phyloP scores from a whole-genome alignment of 2,329 filamentous ascomycete genomes.

The Aureobasidium sp. region DNA sequence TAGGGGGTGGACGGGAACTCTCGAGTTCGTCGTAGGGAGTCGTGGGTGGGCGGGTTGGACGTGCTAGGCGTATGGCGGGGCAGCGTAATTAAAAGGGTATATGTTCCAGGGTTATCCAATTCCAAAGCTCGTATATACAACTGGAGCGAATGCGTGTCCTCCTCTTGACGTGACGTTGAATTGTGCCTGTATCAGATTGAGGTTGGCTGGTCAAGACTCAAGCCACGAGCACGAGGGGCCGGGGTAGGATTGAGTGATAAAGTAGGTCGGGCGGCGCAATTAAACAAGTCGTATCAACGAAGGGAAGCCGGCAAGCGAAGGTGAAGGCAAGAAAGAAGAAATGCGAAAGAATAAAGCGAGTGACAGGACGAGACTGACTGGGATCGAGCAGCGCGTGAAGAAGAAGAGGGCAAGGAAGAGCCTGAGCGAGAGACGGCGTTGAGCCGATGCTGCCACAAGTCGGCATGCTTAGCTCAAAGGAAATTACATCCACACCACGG shows the following conservation, averaged over 20 bases:
- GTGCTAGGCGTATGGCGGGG: neutral
- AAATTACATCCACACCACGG: conserved; percentile 1
- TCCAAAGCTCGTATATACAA: conserved; percentile 4
- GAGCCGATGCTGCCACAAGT: conserved; percentile 3
- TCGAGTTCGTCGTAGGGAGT: neutral
- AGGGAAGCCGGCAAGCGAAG: neutral
- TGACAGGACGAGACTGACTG: neutral
- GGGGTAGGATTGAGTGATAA: too few species aligned
- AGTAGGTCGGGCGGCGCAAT: neutral
- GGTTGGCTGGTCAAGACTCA: neutral
- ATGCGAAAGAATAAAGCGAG: conserved; percentile 6
- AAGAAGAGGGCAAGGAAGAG: conserved; percentile 4
- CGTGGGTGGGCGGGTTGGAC: neutral
- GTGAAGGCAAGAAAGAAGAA: conserved; percentile 6
- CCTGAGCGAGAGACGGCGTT: neutral
- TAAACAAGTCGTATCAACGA: conserved; percentile 2
- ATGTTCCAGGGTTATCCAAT: conserved; percentile 8
- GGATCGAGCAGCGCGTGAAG: conserved; percentile 5
- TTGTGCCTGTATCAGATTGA: conserved; percentile 10
- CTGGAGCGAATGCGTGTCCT: conserved; percentile 4
- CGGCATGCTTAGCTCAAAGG: conserved; percentile 7
- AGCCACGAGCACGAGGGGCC: neutral
- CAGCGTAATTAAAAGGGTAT: conserved; percentile 10
- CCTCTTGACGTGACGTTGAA: conserved; percentile 7
- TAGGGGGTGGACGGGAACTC: neutral